These are phyloP conservation scores for Vanrija sp. DNA, from an alignment of 1,284 basidiomycete genomes.

Conservation along the genomic window DNA sequence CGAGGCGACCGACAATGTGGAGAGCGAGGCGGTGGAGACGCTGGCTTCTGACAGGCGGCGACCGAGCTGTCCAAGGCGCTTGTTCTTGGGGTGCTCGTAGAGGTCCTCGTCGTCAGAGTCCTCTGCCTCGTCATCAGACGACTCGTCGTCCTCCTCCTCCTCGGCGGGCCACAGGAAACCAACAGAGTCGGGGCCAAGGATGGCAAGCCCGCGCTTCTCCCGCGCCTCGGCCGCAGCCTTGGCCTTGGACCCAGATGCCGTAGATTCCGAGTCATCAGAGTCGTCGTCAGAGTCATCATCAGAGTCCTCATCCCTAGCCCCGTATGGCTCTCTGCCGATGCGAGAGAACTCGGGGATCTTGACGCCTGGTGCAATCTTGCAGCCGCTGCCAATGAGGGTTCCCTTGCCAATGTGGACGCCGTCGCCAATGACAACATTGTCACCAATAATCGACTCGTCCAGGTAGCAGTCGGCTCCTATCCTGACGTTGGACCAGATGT, in stretches of 20 bases:
- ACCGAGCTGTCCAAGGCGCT: constrained; percentile 44
- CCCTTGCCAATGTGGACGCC: constrained; percentile 52
- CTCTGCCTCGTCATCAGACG: constrained; percentile 42
- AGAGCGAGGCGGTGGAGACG: constrained; percentile 32
- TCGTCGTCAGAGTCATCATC: constrained; percentile 58
- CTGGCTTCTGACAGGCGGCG: constrained; percentile 39
- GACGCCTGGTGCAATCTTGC: constrained; percentile 68
- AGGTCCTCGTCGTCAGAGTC: constrained; percentile 26
- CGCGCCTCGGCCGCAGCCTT: constrained; percentile 42
- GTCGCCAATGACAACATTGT: constrained; percentile 45
- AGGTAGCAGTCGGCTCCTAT: constrained; percentile 75
- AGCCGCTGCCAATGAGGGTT: constrained; percentile 63
- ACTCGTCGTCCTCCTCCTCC: constrained; percentile 34
- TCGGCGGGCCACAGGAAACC: constrained; percentile 51
- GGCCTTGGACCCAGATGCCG: constrained; percentile 55
- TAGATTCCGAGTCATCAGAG: constrained; percentile 56
- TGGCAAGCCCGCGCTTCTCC: constrained; percentile 17
- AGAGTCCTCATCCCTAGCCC: constrained; percentile 54
- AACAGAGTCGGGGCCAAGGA: constrained; percentile 38
- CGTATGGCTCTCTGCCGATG: constrained; percentile 68
- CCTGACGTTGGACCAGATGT: constrained; percentile 72
- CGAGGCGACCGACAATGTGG: constrained; percentile 46
- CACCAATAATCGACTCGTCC: constrained; percentile 61
- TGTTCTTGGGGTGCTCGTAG: constrained; percentile 48
- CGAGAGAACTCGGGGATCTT: constrained; percentile 65